Conservation (phyloP, 2,329 filamentous ascomycete genomes). For the Huntiella decipiens region DNA sequence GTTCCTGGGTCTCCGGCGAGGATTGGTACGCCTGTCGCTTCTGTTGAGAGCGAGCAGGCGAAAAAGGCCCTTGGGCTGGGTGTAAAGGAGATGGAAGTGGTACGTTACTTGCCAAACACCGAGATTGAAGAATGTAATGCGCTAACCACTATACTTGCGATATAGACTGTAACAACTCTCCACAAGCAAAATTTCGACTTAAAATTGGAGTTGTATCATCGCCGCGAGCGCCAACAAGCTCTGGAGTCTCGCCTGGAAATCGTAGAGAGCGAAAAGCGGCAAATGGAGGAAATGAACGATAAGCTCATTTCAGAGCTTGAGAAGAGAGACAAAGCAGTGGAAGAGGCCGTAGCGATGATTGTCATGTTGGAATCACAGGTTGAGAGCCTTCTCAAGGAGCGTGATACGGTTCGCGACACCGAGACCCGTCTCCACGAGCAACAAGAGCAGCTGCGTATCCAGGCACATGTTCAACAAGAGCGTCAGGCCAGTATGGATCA, state of each 20-base stretch:
- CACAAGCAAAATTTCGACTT: constrained; percentile 63
- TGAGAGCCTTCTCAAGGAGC: constrained; percentile 33
- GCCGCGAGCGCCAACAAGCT: constrained; percentile 41
- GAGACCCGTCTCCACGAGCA: constrained; percentile 18
- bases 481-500: constrained; percentile 10
- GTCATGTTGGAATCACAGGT: constrained; percentile 42
- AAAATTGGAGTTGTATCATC: constrained; percentile 53
- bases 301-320: constrained; percentile 41
- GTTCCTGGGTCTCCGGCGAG: constrained; percentile 7
- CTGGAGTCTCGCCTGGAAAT: constrained; percentile 38
- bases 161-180: constrained; percentile 43
- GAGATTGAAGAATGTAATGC: constrained; percentile 3
- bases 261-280: constrained; percentile 33
- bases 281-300: constrained; percentile 39
- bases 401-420: constrained; percentile 32
- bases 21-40: constrained; percentile 6
- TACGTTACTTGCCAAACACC: constrained; percentile 17
- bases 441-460: not conserved
- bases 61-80: constrained; percentile 33
- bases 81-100: constrained; percentile 49
- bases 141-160: constrained; percentile 7
- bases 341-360: constrained; percentile 53
- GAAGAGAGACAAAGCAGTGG: constrained; percentile 49
- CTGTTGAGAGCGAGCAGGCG: constrained; percentile 20
- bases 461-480: too few relatives aligned